A percentile compares a stretch with the other conserved stretches of the same genome.
phyloP scores from a whole-genome alignment of 169 alveolate species.

The Cryptosporidium bovis region DNA sequence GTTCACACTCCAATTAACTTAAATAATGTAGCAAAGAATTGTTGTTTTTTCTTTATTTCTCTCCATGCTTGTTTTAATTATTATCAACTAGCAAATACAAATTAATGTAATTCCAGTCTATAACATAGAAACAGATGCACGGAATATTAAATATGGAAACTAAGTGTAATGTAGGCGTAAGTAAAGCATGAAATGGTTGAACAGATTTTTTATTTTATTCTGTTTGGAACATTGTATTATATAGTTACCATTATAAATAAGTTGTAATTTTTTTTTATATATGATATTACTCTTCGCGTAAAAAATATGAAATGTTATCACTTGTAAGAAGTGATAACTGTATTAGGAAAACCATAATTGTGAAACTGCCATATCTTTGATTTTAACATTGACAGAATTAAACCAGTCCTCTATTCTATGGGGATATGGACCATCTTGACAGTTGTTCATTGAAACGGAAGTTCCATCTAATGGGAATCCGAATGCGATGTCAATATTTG shows the following conservation, averaged over 20 bases:
- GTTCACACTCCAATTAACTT: too few species aligned
- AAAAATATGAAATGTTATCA: background rate
- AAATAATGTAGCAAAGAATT: too few species aligned
- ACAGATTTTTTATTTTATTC: too few species aligned
- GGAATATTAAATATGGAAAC: too few species aligned
- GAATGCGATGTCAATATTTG: constrained; percentile 40
- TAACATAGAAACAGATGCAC: background rate
- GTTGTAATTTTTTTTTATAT: too few species aligned
- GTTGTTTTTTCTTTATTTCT: too few species aligned
- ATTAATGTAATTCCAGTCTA: background rate
- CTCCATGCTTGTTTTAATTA: background rate
- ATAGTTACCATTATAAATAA: too few species aligned
- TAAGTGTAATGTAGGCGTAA: too few species aligned
- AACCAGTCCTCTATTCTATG: constrained; percentile 30
- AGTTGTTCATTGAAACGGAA: background rate
- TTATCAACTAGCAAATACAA: background rate
- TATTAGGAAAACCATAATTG: constrained; percentile 46
- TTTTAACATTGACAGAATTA: constrained; percentile 41
- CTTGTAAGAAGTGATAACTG: background rate
- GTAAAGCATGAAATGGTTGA: too few species aligned
- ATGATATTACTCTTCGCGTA: background rate
- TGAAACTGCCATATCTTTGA: constrained; percentile 50
- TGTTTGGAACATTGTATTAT: too few species aligned
- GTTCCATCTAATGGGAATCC: constrained; percentile 2
- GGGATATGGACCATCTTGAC: background rate